Percentiles rank a stretch among this genome's conserved stretches.
These are phyloP conservation scores for Soucietia sequanensis DNA, from an alignment of 805 yeast species.

Conservation along the genomic window DNA sequence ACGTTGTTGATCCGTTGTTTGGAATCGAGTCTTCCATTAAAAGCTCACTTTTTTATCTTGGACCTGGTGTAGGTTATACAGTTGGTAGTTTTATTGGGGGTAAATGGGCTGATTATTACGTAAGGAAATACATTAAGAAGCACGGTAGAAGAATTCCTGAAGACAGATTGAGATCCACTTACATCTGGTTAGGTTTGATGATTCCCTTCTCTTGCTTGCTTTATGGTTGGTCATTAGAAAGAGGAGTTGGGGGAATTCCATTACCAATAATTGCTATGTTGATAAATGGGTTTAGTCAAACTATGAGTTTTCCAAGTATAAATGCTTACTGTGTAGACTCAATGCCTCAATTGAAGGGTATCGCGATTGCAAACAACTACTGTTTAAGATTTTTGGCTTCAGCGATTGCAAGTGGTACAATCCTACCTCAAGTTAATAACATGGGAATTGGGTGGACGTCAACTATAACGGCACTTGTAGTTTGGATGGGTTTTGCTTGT, in stretches of 20 bases:
- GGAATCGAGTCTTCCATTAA: constrained; percentile 3
- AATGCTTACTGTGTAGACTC: neutral
- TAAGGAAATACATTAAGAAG: neutral
- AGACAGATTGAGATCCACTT: neutral
- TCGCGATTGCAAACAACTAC: neutral
- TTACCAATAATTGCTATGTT: neutral
- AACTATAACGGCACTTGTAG: neutral
- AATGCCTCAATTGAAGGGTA: neutral
- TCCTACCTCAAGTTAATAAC: neutral
- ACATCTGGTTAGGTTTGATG: neutral
- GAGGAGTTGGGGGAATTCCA: neutral
- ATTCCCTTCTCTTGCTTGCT: neutral
- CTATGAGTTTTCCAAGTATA: neutral
- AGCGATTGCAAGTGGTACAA: neutral
- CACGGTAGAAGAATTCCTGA: neutral
- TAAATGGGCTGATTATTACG: neutral
- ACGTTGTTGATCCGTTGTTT: constrained; percentile 7
- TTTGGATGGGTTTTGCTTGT: neutral
- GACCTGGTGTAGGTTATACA: constrained; percentile 8
- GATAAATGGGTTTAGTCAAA: neutral
- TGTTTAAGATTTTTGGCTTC: neutral
- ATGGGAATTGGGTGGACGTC: neutral
- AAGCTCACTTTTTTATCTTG: constrained; percentile 6
- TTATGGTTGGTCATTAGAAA: neutral
- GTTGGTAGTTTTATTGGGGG: constrained; percentile 1